Conservation (phyloP, 2,329 filamentous ascomycete species). For the Fusarium pseudograminearum region DNA sequence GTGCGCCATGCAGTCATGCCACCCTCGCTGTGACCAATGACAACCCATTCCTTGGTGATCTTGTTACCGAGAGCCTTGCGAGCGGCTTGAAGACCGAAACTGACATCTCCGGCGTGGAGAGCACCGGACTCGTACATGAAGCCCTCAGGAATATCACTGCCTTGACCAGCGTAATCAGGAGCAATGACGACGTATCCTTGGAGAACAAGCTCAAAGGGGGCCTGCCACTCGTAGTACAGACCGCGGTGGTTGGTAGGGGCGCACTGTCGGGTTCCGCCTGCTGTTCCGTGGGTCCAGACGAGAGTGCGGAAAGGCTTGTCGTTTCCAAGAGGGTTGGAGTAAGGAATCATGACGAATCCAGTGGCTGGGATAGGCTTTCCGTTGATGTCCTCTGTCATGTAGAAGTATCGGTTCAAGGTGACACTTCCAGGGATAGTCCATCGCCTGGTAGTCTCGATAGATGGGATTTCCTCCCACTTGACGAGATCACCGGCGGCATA, state of each 20-base stretch:
- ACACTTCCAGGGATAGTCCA: slow-evolving; percentile 20
- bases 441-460: neutral
- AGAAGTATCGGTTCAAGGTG: slow-evolving; percentile 16
- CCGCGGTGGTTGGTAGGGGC: slow-evolving; percentile 13
- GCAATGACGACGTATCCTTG: slow-evolving; percentile 17
- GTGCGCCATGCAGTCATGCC: slow-evolving; percentile 26
- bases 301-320: slow-evolving; percentile 24
- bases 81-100: slow-evolving; percentile 6
- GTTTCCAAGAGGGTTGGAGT: slow-evolving; percentile 15
- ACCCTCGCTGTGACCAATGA: slow-evolving; percentile 22
- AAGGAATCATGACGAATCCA: slow-evolving; percentile 11
- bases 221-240: slow-evolving; percentile 20
- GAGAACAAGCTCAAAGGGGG: neutral
- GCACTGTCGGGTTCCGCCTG: slow-evolving; percentile 18
- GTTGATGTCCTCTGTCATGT: slow-evolving; percentile 19
- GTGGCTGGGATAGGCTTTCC: slow-evolving; percentile 21
- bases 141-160: slow-evolving; percentile 19
- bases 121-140: slow-evolving; percentile 29
- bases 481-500: slow-evolving; percentile 16
- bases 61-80: neutral
- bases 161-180: slow-evolving; percentile 21
- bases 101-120: slow-evolving; percentile 18
- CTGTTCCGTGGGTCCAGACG: slow-evolving; percentile 28
- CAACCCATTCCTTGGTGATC: slow-evolving; percentile 20
- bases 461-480: slow-evolving; percentile 21